Evolutionary conservation across 495 filamentous ascomycete genomes (phyloP), one percentile per base, ranked within the genome.

Genomic region (Massariosphaeria phaeospora): DNA sequence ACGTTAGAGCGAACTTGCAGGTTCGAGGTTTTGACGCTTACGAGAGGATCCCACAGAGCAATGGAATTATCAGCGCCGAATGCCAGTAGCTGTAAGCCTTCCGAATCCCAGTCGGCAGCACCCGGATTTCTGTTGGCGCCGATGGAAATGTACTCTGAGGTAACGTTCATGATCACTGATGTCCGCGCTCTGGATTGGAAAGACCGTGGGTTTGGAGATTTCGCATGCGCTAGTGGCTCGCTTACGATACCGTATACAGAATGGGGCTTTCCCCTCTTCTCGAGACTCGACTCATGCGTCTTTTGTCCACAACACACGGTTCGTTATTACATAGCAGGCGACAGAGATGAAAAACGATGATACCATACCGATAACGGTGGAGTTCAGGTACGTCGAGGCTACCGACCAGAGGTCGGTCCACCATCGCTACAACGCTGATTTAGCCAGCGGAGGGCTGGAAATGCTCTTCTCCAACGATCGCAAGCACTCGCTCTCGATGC

Each of bases 71-170:
- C 88, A 24, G 90, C 85, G 31, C 93, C 93, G 71, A 87, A 98
- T 38, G 91, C 94, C 31, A 97, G 76, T 48, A 91, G 70, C 11
- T 85, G 83, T 30, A 76, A 73, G 56, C 60, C 57, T 24, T 81
- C 71, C 6, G 73, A 64, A 65, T 89, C 80, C 93, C 93, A 98
- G 71, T 97, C 93, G 12, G 93, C 89, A 11, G 87, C 88, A 13
- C 82, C 82, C 23, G 93, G 85, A 59, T 96, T 88, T 55, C 91
- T 77, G 71, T 96, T 97, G 31, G 88, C 91, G 49, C 93, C 93
- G 50, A 84, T 83, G 25, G 89, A 85, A 26, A 95, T 82, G 61
- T 88, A 94, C 12, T 81, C 76, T 8, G 40, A 2, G 2, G 29
- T 40, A 17, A 66, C 18, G 34, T 56, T 30, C 61, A 63, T 63